Evolutionary conservation across 73 alveolate species (phyloP), one percentile per base, ranked within the genome.

Genomic region (Symbiodinium natans): DNA sequence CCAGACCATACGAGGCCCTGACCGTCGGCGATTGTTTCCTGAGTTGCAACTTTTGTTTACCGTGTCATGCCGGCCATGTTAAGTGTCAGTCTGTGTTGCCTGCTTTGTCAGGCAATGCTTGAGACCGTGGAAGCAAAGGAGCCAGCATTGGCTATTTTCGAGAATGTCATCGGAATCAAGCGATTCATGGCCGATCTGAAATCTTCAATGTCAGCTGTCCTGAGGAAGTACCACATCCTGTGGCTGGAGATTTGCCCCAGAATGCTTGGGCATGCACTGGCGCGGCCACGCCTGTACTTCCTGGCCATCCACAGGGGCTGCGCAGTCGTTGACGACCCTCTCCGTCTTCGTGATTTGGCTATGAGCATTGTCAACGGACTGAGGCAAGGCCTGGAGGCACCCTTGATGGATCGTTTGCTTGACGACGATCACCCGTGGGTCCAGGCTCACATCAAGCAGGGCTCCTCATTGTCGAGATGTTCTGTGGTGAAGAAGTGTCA

Each of bases 21-120:
- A 21, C 29, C 74, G 74, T 68, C 40, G 9, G 17, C 40, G 10
- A 15, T 21, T 23, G 17, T 68, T 68, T 68, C 83, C 29, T 68
- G 17, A 15, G 54, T 21, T 11, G 19, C 48, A 34, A 46, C 59
- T 46, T 46, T 46, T 6, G 13, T 9, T 9, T 46, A 9, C 59
- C 59, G 59, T 46, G 38, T 68, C 82, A 68, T 68, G 82, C 15
- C 38, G 33, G 38, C 33, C 31, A 27, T 68, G 40, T 23, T 68
- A 68, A 7, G 15, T 7, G 2, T 75, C 42, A n/a, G 5, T 3
- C 8, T 33, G 7, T 75, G 33, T 75, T 19, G 8, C 29, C 29
- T 19, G 8, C 29, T 43, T 8, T 19, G 73, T 1, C 74, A 83
- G 92, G 92, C 92, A 6, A 83, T 83, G 92, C 92, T 83, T 41